Conservation (phyloP, 768 basidiomycete genomes). For the Infundibulicybe gibba region DNA sequence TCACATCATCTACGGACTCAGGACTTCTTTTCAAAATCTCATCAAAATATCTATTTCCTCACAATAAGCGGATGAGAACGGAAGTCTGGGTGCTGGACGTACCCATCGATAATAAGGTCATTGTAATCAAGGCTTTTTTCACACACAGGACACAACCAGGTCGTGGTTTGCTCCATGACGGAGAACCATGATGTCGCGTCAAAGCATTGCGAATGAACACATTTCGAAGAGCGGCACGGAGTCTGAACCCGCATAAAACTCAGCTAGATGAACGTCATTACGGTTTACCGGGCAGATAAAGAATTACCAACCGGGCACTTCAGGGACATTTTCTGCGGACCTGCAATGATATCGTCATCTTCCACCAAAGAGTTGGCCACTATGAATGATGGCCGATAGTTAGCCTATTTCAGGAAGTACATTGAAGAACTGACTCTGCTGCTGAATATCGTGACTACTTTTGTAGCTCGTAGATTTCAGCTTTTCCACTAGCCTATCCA, state of each 20-base stretch:
- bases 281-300: not conserved
- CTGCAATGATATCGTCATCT: conserved; percentile 92
- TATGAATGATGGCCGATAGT: conserved; percentile 25
- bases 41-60: conserved; percentile 72
- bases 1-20: conserved; percentile 84
- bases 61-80: not conserved
- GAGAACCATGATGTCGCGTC: conserved; percentile 93
- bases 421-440: conserved; percentile 51
- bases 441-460: conserved; percentile 58
- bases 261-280: conserved; percentile 42
- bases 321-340: conserved; percentile 84
- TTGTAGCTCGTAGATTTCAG: conserved; percentile 67
- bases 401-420: conserved; percentile 2
- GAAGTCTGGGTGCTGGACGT: conserved; percentile 12
- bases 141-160: conserved; percentile 94
- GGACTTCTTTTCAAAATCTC: conserved; percentile 76
- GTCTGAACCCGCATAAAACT: conserved; percentile 82
- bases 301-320: conserved; percentile 80
- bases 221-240: conserved; percentile 84
- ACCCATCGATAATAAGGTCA: conserved; percentile 93
- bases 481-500: conserved; percentile 65
- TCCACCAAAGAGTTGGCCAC: conserved; percentile 58
- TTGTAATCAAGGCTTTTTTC: conserved; percentile 72
- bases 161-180: conserved; percentile 95
- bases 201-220: conserved; percentile 93